Evolutionary conservation across 192 early-diverging fungal species (phyloP).

Genomic region (Chytriomyces sp.): DNA sequence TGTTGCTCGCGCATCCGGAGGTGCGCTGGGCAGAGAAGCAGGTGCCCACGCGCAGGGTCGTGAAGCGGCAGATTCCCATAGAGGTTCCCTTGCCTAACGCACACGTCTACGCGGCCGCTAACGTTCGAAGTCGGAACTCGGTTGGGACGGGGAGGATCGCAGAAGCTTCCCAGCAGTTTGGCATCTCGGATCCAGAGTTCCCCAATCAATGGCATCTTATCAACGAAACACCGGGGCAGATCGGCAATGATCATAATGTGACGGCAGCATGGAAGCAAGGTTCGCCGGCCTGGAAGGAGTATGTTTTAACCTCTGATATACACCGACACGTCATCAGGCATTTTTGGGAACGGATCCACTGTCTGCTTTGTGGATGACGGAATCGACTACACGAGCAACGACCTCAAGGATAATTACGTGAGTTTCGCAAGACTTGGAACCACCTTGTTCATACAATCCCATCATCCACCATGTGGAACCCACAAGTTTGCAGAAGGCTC

Average conservation of each 20-base stretch:
- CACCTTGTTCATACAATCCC: slow-evolving; percentile 12
- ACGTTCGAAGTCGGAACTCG: too few species aligned
- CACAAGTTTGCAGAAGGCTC: slow-evolving; percentile 80
- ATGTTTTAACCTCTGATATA: neutral
- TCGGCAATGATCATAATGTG: slow-evolving; percentile 89
- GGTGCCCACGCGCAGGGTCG: slow-evolving; percentile 41
- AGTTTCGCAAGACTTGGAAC: slow-evolving; percentile 25
- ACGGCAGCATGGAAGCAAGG: slow-evolving; percentile 89
- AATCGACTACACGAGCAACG: slow-evolving; percentile 81
- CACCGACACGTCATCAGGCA: slow-evolving; percentile 41
- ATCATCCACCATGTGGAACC: neutral
- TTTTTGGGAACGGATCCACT: slow-evolving; percentile 83
- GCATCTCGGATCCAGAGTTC: slow-evolving; percentile 76
- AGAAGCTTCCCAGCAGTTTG: slow-evolving; percentile 43
- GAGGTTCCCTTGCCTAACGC: neutral
- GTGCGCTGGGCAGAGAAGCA: slow-evolving; percentile 48
- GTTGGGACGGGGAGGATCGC: slow-evolving; percentile 22
- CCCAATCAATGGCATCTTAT: slow-evolving; percentile 83
- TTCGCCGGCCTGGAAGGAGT: slow-evolving; percentile 21
- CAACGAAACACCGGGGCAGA: slow-evolving; percentile 30
- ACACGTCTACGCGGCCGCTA: neutral
- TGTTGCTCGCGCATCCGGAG: neutral
- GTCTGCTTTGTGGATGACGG: slow-evolving; percentile 97
- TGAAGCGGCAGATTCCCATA: slow-evolving; percentile 34
- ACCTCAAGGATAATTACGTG: slow-evolving; percentile 88